Evolutionary conservation across 2,329 filamentous ascomycete genomes (phyloP), one percentile per base, ranked within the genome.

Genomic region (Paracoccidioides brasiliensis): DNA sequence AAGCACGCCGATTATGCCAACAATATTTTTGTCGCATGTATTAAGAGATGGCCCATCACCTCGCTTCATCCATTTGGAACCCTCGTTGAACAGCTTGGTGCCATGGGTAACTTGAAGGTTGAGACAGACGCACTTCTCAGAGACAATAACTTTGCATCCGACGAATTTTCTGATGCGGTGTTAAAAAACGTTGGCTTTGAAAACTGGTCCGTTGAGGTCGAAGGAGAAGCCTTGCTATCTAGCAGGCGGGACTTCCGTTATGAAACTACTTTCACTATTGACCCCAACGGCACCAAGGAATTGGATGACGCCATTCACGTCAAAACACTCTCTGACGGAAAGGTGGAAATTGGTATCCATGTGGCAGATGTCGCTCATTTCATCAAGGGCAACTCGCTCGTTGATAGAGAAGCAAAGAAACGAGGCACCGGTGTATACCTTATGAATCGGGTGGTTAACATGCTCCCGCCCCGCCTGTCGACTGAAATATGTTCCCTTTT

Each of bases 61-160:
- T 98, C 93, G n/a, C 82, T 98, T 55, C 93, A 98, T 74, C 93
- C 93, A 37, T 98, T 98, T 66, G 93, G 93, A 68, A 98, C 93
- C 7, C 83, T 98, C 49, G 90, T 97, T 54, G 93, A 98, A 74
- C 89, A 95, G 73, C 84, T 98, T 54, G 93, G 93, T 59, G 88
- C 89, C 69, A 97, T 97, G 88, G 93, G 93, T 62, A 90, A 98
- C 69, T 80, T 95, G 63, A 95, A 90, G 75, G 91, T 98, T 56
- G 93, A 98, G 75, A 98, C 93, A 2, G 93, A 98, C 75, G 93
- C 93, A 56, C 81, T 98, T 56, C 81, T 98, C 53, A 86, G 93
- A 59, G 93, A 98, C 76, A 98, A 98, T 80, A 98, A 98, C 76
- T 98, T 98, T 68, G 87, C 88, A 12, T 90, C 90, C 0, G 93